A percentile compares a stretch with the other conserved stretches of the same genome.
These are phyloP conservation scores for Curvularia lunata DNA, from an alignment of 2,329 filamentous ascomycete genomes.

Conservation along the genomic window DNA sequence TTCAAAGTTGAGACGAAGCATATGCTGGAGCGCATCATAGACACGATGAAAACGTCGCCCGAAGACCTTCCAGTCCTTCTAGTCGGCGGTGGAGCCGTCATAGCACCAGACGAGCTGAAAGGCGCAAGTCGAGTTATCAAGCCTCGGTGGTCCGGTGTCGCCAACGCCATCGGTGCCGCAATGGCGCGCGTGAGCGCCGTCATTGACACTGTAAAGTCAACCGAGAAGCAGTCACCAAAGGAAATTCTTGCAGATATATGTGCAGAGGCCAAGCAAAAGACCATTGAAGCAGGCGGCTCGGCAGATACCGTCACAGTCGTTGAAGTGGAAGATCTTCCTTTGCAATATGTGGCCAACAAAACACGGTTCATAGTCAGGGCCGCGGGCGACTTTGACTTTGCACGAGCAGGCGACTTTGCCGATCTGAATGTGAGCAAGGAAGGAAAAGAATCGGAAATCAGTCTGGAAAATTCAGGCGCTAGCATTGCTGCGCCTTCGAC, in stretches of 20 bases:
- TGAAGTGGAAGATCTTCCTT: conserved; percentile 57
- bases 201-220: conserved; percentile 52
- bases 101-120: conserved; percentile 61
- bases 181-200: conserved; percentile 63
- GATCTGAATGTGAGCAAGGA: conserved; percentile 30
- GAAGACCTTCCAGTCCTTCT: conserved; percentile 66
- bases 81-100: conserved; percentile 68
- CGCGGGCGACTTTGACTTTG: conserved; percentile 58
- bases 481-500: conserved; percentile 22
- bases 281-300: conserved; percentile 48
- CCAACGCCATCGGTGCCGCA: conserved; percentile 70
- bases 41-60: conserved; percentile 68
- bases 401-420: conserved; percentile 39
- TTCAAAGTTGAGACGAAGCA: conserved; percentile 54
- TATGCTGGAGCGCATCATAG: conserved; percentile 64
- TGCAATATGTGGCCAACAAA: conserved; percentile 63
- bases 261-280: conserved; percentile 48
- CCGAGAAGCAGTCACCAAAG: conserved; percentile 43
- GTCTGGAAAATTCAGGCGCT: conserved; percentile 11
- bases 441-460: conserved; percentile 19
- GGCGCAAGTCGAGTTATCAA: conserved; percentile 65
- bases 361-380: conserved; percentile 61
- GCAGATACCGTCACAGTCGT: conserved; percentile 42
- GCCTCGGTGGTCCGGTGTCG: conserved; percentile 64
- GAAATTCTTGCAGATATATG: conserved; percentile 47